Evolutionary conservation across 805 yeast species (phyloP).

Genomic region (Metschnikowia gruessii): DNA sequence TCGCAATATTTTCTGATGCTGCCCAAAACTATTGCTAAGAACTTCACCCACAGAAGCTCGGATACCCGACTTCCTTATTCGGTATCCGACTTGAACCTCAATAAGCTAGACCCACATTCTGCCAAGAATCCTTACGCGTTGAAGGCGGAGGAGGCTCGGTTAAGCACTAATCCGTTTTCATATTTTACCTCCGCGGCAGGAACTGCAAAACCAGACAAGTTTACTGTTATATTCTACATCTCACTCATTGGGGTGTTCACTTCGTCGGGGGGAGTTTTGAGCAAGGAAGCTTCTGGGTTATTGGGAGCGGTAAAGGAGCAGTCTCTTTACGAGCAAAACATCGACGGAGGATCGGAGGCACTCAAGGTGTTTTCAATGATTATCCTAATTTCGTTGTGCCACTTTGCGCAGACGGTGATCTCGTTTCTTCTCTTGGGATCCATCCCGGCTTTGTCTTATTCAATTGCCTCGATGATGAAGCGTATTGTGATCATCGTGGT

Average conservation of each 20-base stretch:
- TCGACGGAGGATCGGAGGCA: constrained; percentile 3
- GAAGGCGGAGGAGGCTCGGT: constrained; percentile 19
- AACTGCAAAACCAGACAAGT: constrained; percentile 62
- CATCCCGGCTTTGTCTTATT: constrained; percentile 79
- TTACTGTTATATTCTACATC: constrained; percentile 78
- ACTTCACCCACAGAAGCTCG: constrained; percentile 20
- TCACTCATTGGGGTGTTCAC: constrained; percentile 68
- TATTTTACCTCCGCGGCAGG: constrained; percentile 1
- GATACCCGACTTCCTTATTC: constrained; percentile 32
- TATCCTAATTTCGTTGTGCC: constrained; percentile 67
- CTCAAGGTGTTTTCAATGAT: constrained; percentile 47
- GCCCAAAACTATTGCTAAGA: constrained; percentile 10
- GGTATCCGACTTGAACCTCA: constrained; percentile 31
- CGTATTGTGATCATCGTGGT: constrained; percentile 80
- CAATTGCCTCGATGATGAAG: constrained; percentile 84
- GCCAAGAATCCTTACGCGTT: constrained; percentile 7
- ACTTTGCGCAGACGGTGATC: constrained; percentile 74
- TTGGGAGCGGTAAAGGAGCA: constrained; percentile 6
- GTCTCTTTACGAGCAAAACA: constrained; percentile 16
- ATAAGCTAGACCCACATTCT: constrained; percentile 21
- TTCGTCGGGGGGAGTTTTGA: constrained; percentile 71
- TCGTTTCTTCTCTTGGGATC: constrained; percentile 80
- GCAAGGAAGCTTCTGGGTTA: constrained; percentile 51
- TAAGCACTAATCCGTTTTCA: constrained; percentile 22
- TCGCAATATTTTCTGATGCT: constrained; percentile 11